Evolutionary conservation across 441 rosid genomes (phyloP).

Genomic region (Syzygium syzygioides): DNA sequence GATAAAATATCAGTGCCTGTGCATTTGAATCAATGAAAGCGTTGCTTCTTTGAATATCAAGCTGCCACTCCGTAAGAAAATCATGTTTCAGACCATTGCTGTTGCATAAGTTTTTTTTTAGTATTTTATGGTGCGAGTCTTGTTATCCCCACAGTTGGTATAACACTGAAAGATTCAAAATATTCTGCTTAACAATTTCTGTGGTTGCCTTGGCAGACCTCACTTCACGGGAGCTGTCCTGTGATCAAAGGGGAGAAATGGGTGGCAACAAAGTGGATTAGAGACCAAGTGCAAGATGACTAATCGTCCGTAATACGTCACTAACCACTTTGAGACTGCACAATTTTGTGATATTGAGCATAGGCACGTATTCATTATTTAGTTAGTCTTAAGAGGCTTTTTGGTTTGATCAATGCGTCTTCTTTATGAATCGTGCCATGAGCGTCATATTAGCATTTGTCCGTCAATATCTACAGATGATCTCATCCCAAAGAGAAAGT

Average conservation of each 20-base stretch:
- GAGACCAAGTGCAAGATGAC: slow-evolving; percentile 39
- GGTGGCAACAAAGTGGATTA: slow-evolving; percentile 93
- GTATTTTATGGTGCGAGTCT: background rate
- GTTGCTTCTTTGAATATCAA: background rate
- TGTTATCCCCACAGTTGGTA: background rate
- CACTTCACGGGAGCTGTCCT: slow-evolving; percentile 81
- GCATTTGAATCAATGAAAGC: background rate
- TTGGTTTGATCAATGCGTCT: background rate
- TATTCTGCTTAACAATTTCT: background rate
- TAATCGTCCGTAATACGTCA: background rate
- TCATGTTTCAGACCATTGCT: background rate
- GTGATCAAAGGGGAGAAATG: slow-evolving; percentile 83
- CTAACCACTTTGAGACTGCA: background rate
- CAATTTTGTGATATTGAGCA: background rate
- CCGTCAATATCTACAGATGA: background rate
- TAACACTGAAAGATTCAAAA: background rate
- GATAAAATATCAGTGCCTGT: background rate
- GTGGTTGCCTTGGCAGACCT: slow-evolving; percentile 40
- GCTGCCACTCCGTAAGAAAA: background rate
- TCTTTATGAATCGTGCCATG: background rate
- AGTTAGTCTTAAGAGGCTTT: background rate
- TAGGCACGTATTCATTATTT: background rate
- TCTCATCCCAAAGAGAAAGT: background rate
- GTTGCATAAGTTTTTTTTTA: background rate
- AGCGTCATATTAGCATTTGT: background rate